phyloP scores from a whole-genome alignment of 2,329 filamentous ascomycete species.

The Grosmannia serpens region DNA sequence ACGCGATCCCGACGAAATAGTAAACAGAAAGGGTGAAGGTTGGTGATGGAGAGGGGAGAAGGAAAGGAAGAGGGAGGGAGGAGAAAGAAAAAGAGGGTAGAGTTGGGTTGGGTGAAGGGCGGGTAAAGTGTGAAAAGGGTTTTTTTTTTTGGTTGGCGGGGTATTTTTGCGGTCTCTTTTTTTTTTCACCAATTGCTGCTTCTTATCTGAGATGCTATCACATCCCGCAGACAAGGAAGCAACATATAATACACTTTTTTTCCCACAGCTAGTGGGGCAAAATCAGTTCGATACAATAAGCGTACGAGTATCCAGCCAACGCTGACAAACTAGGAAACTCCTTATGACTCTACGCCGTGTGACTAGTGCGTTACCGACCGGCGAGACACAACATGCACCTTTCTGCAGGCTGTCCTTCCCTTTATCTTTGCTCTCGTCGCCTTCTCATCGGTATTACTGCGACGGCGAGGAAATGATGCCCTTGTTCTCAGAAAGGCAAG shows the following conservation, averaged over 20 bases:
- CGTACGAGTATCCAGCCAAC: not conserved
- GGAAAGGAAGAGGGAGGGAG: slow-evolving; percentile 1
- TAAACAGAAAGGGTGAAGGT: slow-evolving; percentile 12
- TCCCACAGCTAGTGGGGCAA: not conserved
- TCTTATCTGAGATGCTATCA: not conserved
- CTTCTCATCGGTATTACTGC: too few relatives aligned
- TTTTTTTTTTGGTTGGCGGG: slow-evolving; percentile 10
- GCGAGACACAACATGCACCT: not conserved
- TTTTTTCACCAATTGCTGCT: not conserved
- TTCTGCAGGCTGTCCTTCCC: too few relatives aligned
- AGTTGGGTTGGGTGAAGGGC: slow-evolving; percentile 4
- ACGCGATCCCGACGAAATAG: slow-evolving; percentile 15
- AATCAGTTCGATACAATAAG: not conserved
- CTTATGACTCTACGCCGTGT: too few relatives aligned
- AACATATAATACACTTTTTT: not conserved
- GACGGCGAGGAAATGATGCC: too few relatives aligned
- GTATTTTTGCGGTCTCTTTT: slow-evolving; percentile 2
- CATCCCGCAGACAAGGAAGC: too few relatives aligned
- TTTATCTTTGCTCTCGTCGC: too few relatives aligned
- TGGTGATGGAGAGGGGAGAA: slow-evolving; percentile 3
- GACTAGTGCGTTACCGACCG: too few relatives aligned
- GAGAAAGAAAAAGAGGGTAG: slow-evolving; percentile 1
- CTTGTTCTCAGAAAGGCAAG: too few relatives aligned
- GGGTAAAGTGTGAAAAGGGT: slow-evolving; percentile 9
- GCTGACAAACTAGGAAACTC: not conserved